phyloP scores from a whole-genome alignment of 164 flowering plant genomes.

The Chimonanthus salicifolius region DNA sequence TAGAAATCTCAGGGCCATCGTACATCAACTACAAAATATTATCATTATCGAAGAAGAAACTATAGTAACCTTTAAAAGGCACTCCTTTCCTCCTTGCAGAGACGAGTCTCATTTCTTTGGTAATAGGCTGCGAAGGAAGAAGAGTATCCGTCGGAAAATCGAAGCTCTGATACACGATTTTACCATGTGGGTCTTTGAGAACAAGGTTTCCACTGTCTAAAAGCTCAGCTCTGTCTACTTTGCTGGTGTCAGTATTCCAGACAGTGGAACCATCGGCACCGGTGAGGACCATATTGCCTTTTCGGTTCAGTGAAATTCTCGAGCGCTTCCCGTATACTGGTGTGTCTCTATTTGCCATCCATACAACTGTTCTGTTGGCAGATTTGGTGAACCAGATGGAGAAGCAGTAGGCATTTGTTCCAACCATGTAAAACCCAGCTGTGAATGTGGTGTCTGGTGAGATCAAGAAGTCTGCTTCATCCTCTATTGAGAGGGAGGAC shows the following conservation, averaged over 20 bases:
- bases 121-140: constrained; percentile 17
- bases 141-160: constrained; percentile 17
- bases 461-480: neutral
- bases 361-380: constrained; percentile 10
- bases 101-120: constrained; percentile 9
- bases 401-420: constrained; percentile 13
- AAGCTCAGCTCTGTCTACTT: constrained; percentile 11
- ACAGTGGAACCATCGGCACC: constrained; percentile 10
- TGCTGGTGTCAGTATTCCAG: constrained; percentile 14
- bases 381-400: constrained; percentile 21
- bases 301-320: neutral
- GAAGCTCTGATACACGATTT: constrained; percentile 13
- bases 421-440: constrained; percentile 11
- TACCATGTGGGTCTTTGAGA: constrained; percentile 6
- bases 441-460: constrained; percentile 7
- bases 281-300: constrained; percentile 12
- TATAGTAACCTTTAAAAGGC: constrained; percentile 9
- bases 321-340: constrained; percentile 16
- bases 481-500: neutral
- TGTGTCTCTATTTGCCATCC: constrained; percentile 19
- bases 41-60: constrained; percentile 14
- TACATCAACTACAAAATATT: constrained; percentile 12
- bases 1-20: constrained; percentile 18
- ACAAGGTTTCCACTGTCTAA: constrained; percentile 11
- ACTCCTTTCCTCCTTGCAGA: constrained; percentile 10